A percentile compares a stretch with the other conserved stretches of the same genome.
Conservation (phyloP, 352 stramenopile genomes). For the Globisporangium megalacanthum region DNA sequence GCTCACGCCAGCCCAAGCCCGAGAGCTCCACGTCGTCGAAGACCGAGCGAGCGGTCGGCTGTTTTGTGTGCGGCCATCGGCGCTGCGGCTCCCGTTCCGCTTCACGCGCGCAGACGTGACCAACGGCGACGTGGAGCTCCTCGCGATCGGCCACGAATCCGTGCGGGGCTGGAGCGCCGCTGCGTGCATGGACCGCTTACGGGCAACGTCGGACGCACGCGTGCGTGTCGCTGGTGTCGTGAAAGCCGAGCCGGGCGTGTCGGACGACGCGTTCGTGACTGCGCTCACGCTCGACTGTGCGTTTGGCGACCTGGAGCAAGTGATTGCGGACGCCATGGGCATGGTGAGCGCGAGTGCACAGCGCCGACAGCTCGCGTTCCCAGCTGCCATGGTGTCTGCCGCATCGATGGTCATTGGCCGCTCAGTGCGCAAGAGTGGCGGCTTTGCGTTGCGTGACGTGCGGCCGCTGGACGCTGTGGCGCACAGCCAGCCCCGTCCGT, state of each 20-base stretch:
- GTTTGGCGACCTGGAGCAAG: conserved; percentile 72
- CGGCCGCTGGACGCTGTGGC: conserved; percentile 36
- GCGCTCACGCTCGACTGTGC: conserved; percentile 51
- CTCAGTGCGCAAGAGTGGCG: conserved; percentile 58
- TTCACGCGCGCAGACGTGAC: conserved; percentile 46
- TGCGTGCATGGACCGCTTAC: conserved; percentile 35
- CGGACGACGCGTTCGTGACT: conserved; percentile 48
- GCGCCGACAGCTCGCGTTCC: conserved; percentile 61
- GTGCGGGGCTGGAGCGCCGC: conserved; percentile 36
- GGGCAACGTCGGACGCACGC: conserved; percentile 7
- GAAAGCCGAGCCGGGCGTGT: conserved; percentile 5
- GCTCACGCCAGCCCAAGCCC: conserved; percentile 28
- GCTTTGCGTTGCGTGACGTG: conserved; percentile 52
- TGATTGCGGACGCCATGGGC: conserved; percentile 67
- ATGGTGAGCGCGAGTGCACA: conserved; percentile 69
- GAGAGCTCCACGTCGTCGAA: conserved; percentile 43
- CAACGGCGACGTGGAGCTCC: conserved; percentile 65
- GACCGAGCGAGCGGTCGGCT: conserved; percentile 29
- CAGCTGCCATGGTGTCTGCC: conserved; percentile 52
- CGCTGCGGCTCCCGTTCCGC: conserved; percentile 39
- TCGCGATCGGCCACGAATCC: conserved; percentile 42
- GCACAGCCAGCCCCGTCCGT: conserved; percentile 33
- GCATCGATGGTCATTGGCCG: conserved; percentile 63
- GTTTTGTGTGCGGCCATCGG: conserved; percentile 41
- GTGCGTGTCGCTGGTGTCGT: conserved; percentile 26